Evolutionary conservation across 1,284 basidiomycete genomes (phyloP).

Genomic region (Microbotryum lychnidis-dioicae): DNA sequence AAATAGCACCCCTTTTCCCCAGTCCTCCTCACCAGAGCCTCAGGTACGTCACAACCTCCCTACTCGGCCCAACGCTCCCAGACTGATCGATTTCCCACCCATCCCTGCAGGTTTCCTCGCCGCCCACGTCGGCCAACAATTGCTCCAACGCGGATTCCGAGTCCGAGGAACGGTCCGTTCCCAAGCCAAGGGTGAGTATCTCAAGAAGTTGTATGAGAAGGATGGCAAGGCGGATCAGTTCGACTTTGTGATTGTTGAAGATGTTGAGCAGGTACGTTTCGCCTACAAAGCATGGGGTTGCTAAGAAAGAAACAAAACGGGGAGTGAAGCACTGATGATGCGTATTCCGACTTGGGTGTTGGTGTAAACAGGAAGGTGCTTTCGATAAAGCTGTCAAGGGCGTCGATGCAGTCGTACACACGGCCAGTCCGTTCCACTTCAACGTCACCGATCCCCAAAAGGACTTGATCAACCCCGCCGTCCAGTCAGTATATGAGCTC

Average conservation of each 20-base stretch:
- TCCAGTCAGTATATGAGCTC: slow-evolving; percentile 29
- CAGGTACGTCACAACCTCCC: too few relatives aligned
- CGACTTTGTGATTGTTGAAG: slow-evolving; percentile 39
- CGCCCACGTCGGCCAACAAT: slow-evolving; percentile 33
- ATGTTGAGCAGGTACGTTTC: slow-evolving; percentile 36
- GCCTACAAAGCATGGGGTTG: too few relatives aligned
- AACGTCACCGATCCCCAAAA: slow-evolving; percentile 34
- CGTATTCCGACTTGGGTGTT: too few relatives aligned
- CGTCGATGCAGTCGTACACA: slow-evolving; percentile 38
- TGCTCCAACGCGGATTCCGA: slow-evolving; percentile 37
- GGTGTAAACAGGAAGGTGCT: slow-evolving; percentile 34
- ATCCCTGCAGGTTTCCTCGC: slow-evolving; percentile 20
- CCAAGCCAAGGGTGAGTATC: slow-evolving; percentile 42
- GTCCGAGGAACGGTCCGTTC: slow-evolving; percentile 44
- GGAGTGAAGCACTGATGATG: too few relatives aligned
- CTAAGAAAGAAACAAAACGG: too few relatives aligned
- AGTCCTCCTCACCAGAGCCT: slow-evolving; percentile 40
- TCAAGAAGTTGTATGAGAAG: slow-evolving; percentile 37
- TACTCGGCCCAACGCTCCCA: too few relatives aligned
- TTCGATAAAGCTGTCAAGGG: slow-evolving; percentile 44
- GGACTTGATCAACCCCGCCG: slow-evolving; percentile 44
- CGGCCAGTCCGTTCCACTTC: slow-evolving; percentile 38
- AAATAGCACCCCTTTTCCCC: background rate
- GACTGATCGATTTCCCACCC: too few relatives aligned
- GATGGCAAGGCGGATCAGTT: slow-evolving; percentile 33